Base-by-base conservation (phyloP, 257 asterid species). In the Fraxinus cuspidata region DNA sequence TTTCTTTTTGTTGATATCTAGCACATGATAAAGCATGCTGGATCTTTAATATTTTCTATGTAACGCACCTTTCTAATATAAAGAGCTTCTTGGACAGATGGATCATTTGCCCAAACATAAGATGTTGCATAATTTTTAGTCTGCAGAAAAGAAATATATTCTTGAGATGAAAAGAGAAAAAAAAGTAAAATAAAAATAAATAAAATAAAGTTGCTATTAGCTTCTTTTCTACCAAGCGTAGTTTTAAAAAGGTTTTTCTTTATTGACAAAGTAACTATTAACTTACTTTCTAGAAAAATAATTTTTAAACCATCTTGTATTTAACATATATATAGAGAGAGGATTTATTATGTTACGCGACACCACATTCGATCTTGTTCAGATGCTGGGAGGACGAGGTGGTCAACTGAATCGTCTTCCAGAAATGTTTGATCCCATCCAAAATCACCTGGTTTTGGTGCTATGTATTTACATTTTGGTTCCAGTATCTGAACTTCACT, bases 401-500 rank as follows among this genome's bases (percentile, higher is more conserved):
- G 28, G 35, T 73, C 71, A 37, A 63, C 8, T 7, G 86, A 76
- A 81, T 72, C 77, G 19, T 89, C 86, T 38, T 64, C 68, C 23
- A 69, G 19, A 2, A 9, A 74, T 18, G 21, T 19, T 38, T n/a
- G 40, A 35, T 27, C 37, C 73, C 27, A 28, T 47, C 10, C 34
- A 71, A 47, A 34, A 18, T 56, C 78, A 35, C 19, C 70, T 21
- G 77, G 83, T 73, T 44, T 67, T 25, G 85, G 82, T 32, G 86
- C 53, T 11, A 69, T 0, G 25, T 25, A 65, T 69, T 40, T 44
- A 75, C 94, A 89, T 18, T 9, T 76, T 27, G 92, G 90, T 73
- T 89, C 92, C 71, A 87, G 70, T 63, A 85, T 78, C 63, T 83
- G 82, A 0, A 1, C 75, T 0, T 0, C 0, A 23, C 42, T 8